Percentiles rank a stretch among this genome's conserved stretches.
Conservation (phyloP, 768 basidiomycete species). For the Amanita exitialis region DNA sequence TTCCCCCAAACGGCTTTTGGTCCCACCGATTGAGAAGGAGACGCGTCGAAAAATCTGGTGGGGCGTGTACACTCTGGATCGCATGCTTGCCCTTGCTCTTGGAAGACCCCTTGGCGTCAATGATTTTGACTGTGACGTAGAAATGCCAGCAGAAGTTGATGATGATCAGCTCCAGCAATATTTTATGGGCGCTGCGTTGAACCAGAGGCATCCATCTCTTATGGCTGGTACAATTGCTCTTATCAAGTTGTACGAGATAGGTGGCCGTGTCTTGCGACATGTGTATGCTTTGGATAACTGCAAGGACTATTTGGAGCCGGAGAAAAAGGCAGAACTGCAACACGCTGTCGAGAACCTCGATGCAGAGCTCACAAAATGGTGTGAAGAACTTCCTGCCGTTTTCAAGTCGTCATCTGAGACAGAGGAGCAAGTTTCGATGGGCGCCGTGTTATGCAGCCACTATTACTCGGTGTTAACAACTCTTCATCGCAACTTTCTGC, state of each 20-base stretch:
- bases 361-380: conserved; percentile 71
- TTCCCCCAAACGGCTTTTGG: conserved; percentile 63
- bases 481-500: conserved; percentile 81
- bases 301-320: conserved; percentile 63
- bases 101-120: conserved; percentile 85
- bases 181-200: conserved; percentile 51
- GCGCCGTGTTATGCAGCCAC: conserved; percentile 77
- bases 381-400: conserved; percentile 60
- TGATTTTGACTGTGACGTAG: conserved; percentile 86
- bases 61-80: conserved; percentile 84
- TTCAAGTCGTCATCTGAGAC: conserved; percentile 70
- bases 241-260: conserved; percentile 75
- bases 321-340: conserved; percentile 69
- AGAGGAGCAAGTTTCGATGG: conserved; percentile 78
- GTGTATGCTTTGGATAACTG: conserved; percentile 77
- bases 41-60: conserved; percentile 90
- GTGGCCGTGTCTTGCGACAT: conserved; percentile 69
- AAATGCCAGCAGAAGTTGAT: conserved; percentile 74
- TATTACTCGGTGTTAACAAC: conserved; percentile 85
- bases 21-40: conserved; percentile 76
- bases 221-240: conserved; percentile 80
- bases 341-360: conserved; percentile 72
- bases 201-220: conserved; percentile 48
- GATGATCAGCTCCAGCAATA: conserved; percentile 70
- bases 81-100: conserved; percentile 86